Percentiles rank a stretch among this genome's conserved stretches.
Evolutionary conservation across 345 rosid species (phyloP).

Genomic region (Limnanthes douglasii): DNA sequence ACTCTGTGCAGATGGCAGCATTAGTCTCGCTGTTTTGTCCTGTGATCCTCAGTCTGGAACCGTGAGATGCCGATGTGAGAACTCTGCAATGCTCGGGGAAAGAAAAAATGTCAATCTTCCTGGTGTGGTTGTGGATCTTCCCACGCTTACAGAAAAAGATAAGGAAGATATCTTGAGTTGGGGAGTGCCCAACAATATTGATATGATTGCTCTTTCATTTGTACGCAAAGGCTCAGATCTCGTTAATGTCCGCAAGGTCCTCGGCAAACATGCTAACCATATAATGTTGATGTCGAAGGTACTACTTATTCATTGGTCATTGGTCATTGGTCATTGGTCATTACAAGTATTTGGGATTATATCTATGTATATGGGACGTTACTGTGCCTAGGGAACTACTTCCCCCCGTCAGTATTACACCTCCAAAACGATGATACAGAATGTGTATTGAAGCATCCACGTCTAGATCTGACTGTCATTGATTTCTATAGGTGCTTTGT

Average conservation of each 20-base stretch:
- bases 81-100: slow-evolving; percentile 78
- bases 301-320: slow-evolving; percentile 3
- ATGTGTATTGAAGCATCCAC: background rate
- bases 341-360: no score
- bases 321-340: no score
- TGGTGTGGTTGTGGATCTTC: slow-evolving; percentile 86
- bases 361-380: no score
- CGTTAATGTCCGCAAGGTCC: slow-evolving; percentile 71
- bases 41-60: slow-evolving; percentile 60
- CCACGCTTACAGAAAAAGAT: slow-evolving; percentile 79
- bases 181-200: slow-evolving; percentile 80
- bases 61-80: slow-evolving; percentile 79
- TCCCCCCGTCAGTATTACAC: no score
- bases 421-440: no score
- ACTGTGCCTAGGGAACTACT: no score
- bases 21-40: slow-evolving; percentile 49
- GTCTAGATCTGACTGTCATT: slow-evolving; percentile 1
- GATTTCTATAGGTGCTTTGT: no score
- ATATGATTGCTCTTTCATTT: slow-evolving; percentile 87
- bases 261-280: slow-evolving; percentile 58
- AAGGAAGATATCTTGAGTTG: slow-evolving; percentile 68
- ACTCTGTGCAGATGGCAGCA: slow-evolving; percentile 83
- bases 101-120: slow-evolving; percentile 91
- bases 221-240: slow-evolving; percentile 93
- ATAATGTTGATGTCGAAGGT: slow-evolving; percentile 89